Conservation (phyloP, 441 rosid species). For the Corymbia citriodora region DNA sequence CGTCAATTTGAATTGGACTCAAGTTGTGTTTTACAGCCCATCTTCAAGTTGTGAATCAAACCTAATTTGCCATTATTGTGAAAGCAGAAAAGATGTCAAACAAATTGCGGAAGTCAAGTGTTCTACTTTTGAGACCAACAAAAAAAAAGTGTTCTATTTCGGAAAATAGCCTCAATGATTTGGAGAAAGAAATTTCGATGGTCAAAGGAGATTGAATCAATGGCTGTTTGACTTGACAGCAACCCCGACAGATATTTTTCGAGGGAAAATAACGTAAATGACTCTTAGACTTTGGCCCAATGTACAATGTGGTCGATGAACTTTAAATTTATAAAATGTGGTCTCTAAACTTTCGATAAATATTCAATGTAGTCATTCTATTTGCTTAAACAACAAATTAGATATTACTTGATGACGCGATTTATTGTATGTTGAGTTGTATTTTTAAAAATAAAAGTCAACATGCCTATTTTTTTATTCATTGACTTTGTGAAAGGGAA, state of each 20-base stretch:
- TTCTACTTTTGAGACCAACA: neutral
- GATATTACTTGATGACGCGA: too few species aligned
- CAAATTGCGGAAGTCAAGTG: neutral
- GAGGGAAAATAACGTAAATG: too few species aligned
- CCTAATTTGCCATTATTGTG: neutral
- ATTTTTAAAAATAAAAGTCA: neutral
- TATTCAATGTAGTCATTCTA: too few species aligned
- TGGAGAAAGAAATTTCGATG: neutral
- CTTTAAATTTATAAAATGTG: too few species aligned
- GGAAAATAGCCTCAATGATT: neutral
- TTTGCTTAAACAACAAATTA: too few species aligned
- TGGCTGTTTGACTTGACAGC: neutral
- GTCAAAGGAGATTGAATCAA: neutral
- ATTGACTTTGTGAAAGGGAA: too few species aligned
- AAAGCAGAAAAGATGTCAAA: neutral
- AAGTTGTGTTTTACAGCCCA: neutral
- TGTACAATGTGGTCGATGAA: accelerated
- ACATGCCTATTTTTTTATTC: neutral
- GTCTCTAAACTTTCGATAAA: accelerated
- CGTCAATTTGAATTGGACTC: neutral
- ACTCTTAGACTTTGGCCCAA: accelerated
- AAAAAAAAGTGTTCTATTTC: neutral
- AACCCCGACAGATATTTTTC: neutral
- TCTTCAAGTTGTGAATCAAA: neutral
- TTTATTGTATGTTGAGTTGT: neutral